These are phyloP conservation scores for Lagenaria siceraria DNA, from an alignment of 306 rosid species.

Conservation along the genomic window DNA sequence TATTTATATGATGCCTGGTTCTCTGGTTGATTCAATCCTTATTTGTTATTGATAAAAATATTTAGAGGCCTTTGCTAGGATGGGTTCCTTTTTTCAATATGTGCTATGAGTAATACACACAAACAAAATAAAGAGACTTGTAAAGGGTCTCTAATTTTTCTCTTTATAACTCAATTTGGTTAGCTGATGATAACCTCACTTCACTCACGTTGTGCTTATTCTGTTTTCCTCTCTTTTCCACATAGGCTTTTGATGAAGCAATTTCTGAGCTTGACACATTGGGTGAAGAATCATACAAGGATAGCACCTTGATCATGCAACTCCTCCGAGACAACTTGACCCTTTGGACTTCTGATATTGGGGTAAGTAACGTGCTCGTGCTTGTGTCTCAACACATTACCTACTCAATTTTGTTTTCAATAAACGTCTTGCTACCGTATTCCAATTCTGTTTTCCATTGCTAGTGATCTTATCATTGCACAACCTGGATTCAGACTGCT, in stretches of 20 bases:
- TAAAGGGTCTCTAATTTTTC: neutral
- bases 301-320: constrained; percentile 93
- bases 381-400: neutral
- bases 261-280: constrained; percentile 82
- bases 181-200: neutral
- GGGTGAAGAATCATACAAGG: constrained; percentile 97
- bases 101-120: neutral
- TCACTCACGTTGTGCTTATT: neutral
- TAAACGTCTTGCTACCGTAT: neutral
- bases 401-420: neutral
- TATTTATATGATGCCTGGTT: neutral
- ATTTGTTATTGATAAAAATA: neutral
- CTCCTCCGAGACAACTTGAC: constrained; percentile 93
- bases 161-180: neutral
- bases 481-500: neutral
- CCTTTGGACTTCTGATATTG: constrained; percentile 90
- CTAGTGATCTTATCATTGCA: neutral
- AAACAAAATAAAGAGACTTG: neutral
- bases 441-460: neutral
- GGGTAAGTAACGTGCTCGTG: constrained; percentile 22
- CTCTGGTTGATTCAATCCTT: neutral
- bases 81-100: neutral
- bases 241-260: constrained; percentile 92
- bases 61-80: neutral
- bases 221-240: neutral